These are phyloP conservation scores for Stachybotrys elegans DNA, from an alignment of 2,329 filamentous ascomycete genomes.

Conservation along the genomic window DNA sequence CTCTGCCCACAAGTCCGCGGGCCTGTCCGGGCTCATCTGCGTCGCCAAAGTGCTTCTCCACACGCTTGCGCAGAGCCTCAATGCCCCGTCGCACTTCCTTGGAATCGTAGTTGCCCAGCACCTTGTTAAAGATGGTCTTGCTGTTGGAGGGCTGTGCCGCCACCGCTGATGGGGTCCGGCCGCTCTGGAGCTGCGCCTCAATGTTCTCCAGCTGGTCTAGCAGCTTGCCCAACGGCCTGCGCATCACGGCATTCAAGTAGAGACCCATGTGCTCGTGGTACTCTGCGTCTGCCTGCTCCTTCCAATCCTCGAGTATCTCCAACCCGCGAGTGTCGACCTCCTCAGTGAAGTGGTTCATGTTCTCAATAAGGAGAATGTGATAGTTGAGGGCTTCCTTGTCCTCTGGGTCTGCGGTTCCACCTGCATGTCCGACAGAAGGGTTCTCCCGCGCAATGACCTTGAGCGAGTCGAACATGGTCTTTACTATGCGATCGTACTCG, in stretches of 20 bases:
- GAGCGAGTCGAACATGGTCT: conserved; percentile 94
- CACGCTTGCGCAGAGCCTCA: conserved; percentile 79
- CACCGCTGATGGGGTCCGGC: conserved; percentile 58
- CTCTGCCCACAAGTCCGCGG: conserved; percentile 50
- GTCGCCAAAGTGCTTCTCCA: conserved; percentile 96
- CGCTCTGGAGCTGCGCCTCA: conserved; percentile 62
- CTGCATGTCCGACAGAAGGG: conserved; percentile 41
- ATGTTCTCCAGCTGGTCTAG: conserved; percentile 89
- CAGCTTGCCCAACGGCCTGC: conserved; percentile 82
- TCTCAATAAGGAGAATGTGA: conserved; percentile 95
- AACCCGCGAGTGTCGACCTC: conserved; percentile 75
- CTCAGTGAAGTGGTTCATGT: conserved; percentile 97
- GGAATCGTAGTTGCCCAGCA: conserved; percentile 72
- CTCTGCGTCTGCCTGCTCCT: conserved; percentile 69
- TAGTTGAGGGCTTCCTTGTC: conserved; percentile 97
- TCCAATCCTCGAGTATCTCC: conserved; percentile 77
- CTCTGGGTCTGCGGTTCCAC: conserved; percentile 55
- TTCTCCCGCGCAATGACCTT: conserved; percentile 84
- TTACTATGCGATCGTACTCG: conserved; percentile 84
- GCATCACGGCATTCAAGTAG: conserved; percentile 84
- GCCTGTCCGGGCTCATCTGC: conserved; percentile 69
- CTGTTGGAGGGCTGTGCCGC: conserved; percentile 79
- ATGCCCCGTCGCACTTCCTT: conserved; percentile 89
- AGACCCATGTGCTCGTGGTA: conserved; percentile 81
- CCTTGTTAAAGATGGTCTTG: conserved; percentile 78